Base-by-base conservation (phyloP, 345 rosid species). In the Raphanus sativus region DNA sequence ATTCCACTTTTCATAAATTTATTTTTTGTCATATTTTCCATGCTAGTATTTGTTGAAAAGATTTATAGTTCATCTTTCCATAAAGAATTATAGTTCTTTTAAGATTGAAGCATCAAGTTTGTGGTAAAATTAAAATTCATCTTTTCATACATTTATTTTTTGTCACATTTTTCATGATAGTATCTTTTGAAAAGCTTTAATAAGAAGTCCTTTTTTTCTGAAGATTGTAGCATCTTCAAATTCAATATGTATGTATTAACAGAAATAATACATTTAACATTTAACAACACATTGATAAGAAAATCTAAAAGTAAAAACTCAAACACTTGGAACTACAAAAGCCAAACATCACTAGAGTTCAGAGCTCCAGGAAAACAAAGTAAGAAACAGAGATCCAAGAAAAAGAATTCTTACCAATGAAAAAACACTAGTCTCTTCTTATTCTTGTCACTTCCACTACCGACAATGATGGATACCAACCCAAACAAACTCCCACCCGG, bases 401-500 rank as follows among this genome's bases (percentile, higher is more conserved):
- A 33, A 16, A 63, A 34, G 6, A 6, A 1, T 36, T 55, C 13
- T 38, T 56, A 74, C 40, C 65, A 65, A 36, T 6, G 11, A 28
- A 67, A 75, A 8, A 75, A 5, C 61, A 67, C 64, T 82, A 80
- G 70, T 77, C 76, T 86, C 81, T 62, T 83, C 83, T 78, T 86
- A 81, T 60, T 87, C 90, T 83, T 86, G 17, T 86, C 84, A 76
- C 83, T 87, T 48, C 81, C 78, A 79, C 71, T 73, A 70, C 74
- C 82, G 21, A 33, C 2, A 83, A 86, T 84, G 42, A 87, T 80
- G 17, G 89, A 89, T 17, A 84, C 84, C 28, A 89, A 71, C 4
- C 97, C 89, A 75, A 91, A 88, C 34, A 88, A 60, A 80, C 83
- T 86, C 26, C 84, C 87, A 0, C 92, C 81, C 5, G 92, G 84